Evolutionary conservation across 257 asterid species (phyloP).

Genomic region (Salvia rosmarinus): DNA sequence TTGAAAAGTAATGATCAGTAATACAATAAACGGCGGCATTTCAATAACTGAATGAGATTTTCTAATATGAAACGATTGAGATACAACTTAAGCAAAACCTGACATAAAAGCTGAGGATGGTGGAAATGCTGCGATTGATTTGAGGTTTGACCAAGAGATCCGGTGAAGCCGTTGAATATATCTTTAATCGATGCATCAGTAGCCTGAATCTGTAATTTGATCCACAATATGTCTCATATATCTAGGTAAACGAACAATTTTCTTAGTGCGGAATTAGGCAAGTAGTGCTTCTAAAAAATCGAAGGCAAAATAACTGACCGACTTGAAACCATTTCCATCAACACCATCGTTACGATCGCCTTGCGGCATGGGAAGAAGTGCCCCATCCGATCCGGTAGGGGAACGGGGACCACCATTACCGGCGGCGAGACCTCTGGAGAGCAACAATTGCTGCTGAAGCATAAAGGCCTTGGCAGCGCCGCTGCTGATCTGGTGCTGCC

Average conservation of each 20-base stretch:
- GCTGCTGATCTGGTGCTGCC: slow-evolving; percentile 69
- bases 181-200: slow-evolving; percentile 70
- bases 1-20: not conserved
- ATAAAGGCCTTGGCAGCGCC: slow-evolving; percentile 63
- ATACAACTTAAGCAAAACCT: not conserved
- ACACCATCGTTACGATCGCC: slow-evolving; percentile 55
- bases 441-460: slow-evolving; percentile 73
- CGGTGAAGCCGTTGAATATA: slow-evolving; percentile 72
- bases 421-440: slow-evolving; percentile 55
- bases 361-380: slow-evolving; percentile 51
- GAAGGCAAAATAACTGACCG: slow-evolving; percentile 42
- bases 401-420: slow-evolving; percentile 50
- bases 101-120: slow-evolving; percentile 54
- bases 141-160: slow-evolving; percentile 71
- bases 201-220: slow-evolving; percentile 47
- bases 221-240: not conserved
- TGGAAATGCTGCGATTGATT: slow-evolving; percentile 65
- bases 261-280: not conserved
- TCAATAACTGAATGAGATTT: not conserved
- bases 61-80: not conserved
- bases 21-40: not conserved
- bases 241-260: not conserved
- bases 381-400: slow-evolving; percentile 42
- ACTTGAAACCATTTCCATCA: slow-evolving; percentile 48
- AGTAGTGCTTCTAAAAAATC: not conserved